Percentiles rank a stretch among this genome's conserved stretches.
phyloP scores from a whole-genome alignment of 164 flowering plant species.

The Brasenia schreberi region DNA sequence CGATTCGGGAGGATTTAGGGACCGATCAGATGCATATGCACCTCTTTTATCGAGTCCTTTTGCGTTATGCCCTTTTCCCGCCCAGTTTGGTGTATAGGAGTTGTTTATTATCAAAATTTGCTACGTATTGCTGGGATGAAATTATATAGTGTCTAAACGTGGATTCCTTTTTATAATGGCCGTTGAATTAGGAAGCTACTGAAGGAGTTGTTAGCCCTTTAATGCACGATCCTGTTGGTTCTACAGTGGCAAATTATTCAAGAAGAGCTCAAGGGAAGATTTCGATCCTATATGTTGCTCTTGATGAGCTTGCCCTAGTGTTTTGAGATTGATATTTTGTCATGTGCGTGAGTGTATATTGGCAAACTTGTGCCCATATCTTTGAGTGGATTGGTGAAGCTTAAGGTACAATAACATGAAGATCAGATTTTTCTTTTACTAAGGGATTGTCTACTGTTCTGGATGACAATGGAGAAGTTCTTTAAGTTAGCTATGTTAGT shows the following conservation, averaged over 20 bases:
- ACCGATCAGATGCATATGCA: not conserved
- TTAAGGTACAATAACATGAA: not conserved
- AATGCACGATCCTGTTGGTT: not conserved
- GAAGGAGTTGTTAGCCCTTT: not conserved
- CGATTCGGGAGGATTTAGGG: not conserved
- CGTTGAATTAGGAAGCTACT: too few relatives aligned
- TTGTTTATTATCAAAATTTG: too few relatives aligned
- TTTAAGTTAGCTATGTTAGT: too few relatives aligned
- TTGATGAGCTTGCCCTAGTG: not conserved
- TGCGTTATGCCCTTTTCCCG: not conserved
- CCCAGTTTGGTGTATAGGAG: too few relatives aligned
- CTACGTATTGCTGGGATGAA: too few relatives aligned
- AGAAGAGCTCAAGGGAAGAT: not conserved
- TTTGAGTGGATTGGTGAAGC: not conserved
- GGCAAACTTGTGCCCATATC: too few relatives aligned
- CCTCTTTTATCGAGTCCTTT: not conserved
- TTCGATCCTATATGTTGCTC: not conserved
- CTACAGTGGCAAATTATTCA: not conserved
- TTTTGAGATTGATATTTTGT: not conserved
- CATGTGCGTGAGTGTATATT: not conserved
- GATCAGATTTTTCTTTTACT: not conserved
- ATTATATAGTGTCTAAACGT: too few relatives aligned
- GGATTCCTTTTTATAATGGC: too few relatives aligned
- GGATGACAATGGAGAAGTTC: not conserved
- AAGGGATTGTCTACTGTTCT: not conserved